These are phyloP conservation scores for Symbiodinium pilosum DNA, from an alignment of 73 alveolate species.

Conservation along the genomic window DNA sequence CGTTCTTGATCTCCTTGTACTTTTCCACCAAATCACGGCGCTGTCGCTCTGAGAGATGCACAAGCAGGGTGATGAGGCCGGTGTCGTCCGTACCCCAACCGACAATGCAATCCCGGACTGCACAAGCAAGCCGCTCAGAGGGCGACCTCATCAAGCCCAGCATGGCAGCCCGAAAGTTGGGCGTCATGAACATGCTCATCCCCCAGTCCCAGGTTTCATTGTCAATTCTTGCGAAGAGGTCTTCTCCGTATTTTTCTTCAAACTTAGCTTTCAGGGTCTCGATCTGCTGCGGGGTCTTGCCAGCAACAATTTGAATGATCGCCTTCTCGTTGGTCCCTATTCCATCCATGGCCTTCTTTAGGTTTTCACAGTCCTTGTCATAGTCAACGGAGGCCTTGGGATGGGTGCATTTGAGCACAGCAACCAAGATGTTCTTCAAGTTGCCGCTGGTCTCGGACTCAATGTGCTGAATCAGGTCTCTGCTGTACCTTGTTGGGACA, in stretches of 20 bases:
- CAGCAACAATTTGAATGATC: conserved; percentile 83
- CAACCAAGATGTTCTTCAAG: conserved; percentile 68
- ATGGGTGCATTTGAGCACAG: conserved; percentile 77
- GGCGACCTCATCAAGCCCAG: conserved; percentile 73
- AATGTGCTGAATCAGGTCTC: conserved; percentile 57
- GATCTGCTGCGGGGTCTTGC: conserved; percentile 74
- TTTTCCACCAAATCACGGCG: conserved; percentile 74
- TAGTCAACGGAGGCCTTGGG: conserved; percentile 71
- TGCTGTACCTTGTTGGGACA: conserved; percentile 31
- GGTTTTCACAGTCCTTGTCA: conserved; percentile 58
- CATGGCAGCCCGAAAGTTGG: conserved; percentile 62
- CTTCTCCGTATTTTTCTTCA: conserved; percentile 65
- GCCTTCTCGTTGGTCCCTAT: conserved; percentile 84
- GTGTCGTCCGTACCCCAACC: conserved; percentile 94
- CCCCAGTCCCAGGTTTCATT: conserved; percentile 88
- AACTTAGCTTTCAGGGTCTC: conserved; percentile 72
- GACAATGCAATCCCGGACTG: conserved; percentile 82
- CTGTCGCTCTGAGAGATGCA: conserved; percentile 73
- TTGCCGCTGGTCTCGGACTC: conserved; percentile 86
- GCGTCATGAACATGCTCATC: conserved; percentile 37
- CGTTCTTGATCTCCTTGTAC: conserved; percentile 72
- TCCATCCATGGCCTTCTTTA: conserved; percentile 88
- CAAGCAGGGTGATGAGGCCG: conserved; percentile 70
- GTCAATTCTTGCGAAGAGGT: conserved; percentile 49
- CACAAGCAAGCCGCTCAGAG: conserved; percentile 60